Base-by-base conservation (phyloP, 2,329 filamentous ascomycete species). In the Zarea fungicola region DNA sequence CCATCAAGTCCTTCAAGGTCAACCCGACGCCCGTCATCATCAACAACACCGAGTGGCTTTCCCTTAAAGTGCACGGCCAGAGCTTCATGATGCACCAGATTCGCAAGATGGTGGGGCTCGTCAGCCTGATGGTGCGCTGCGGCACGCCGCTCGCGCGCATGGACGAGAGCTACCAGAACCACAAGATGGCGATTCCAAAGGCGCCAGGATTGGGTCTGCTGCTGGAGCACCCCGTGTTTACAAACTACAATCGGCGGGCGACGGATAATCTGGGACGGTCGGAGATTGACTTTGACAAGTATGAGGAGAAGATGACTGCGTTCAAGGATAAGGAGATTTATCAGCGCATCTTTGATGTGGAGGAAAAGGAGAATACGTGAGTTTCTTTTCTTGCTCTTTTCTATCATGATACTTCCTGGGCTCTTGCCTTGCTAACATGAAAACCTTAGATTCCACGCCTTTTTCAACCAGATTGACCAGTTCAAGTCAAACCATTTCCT, bases 61-160 rank as follows among this genome's bases (percentile, higher is more conserved):
- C 87, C 36, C 76, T 97, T 56, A 96, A 95, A 65, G 91, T 99
- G 21, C 93, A 99, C 67, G 93, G 93, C 0, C 93, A 99, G 69
- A 92, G 86, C 62, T 99, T 99, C 77, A 99, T 99, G 93, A 99
- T 99, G 93, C 93, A 99, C 68, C 93, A 99, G 72, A 99, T 99
- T 67, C 85, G 93, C 61, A 99, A 97, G 71, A 97, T 99, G 93
- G 89, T 99, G 14, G 89, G 88, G 49, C 90, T 99, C 85, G 89
- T 83, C 8, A 83, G 89, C 28, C 75, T 99, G 52, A 75, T 92
- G 6, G 85, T 95, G 6, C 84, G 93, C 31, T 95, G 87, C 65
- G 93, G 89, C 43, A 84, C 84, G n/a, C 76, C 87, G 4, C 74
- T 83, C 4, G 71, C 79, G 10, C 80, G 87, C 23, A 87, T 99